A percentile compares a stretch with the other conserved stretches of the same genome.
These are phyloP conservation scores for Yamadazyma laniorum DNA, from an alignment of 805 yeast genomes.

Conservation along the genomic window DNA sequence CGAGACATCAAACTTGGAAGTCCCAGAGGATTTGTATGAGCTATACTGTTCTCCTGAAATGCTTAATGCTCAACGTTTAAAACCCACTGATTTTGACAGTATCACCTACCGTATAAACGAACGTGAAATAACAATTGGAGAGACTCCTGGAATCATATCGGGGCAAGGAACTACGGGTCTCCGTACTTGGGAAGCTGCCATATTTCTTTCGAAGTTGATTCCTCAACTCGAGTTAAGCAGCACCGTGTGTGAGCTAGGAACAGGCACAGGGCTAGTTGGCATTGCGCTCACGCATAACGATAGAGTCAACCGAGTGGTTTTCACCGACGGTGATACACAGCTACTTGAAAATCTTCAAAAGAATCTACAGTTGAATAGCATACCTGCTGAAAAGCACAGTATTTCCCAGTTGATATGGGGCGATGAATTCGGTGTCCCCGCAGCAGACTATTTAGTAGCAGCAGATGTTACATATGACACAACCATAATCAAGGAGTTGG, in stretches of 20 bases:
- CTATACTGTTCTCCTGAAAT: constrained; percentile 30
- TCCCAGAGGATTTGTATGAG: constrained; percentile 44
- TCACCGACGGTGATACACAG: constrained; percentile 69
- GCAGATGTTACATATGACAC: constrained; percentile 90
- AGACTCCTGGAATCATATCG: constrained; percentile 62
- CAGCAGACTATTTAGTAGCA: constrained; percentile 59
- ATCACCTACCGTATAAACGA: constrained; percentile 32
- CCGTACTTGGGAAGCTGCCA: constrained; percentile 93
- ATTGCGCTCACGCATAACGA: constrained; percentile 36
- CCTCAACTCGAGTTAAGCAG: constrained; percentile 4
- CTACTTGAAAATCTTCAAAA: constrained; percentile 2
- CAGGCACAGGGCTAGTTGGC: constrained; percentile 86
- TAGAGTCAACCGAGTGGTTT: constrained; percentile 27
- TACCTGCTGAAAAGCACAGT: neutral
- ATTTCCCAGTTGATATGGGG: constrained; percentile 56
- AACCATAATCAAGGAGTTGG: constrained; percentile 53
- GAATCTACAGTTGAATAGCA: constrained; percentile 3
- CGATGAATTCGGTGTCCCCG: constrained; percentile 31
- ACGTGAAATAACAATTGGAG: constrained; percentile 39
- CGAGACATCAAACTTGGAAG: constrained; percentile 32
- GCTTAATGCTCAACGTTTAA: constrained; percentile 29
- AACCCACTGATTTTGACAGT: constrained; percentile 39
- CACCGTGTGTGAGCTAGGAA: constrained; percentile 69
- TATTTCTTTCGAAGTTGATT: constrained; percentile 53
- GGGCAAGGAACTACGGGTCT: constrained; percentile 85